These are phyloP conservation scores for Brassica carinata DNA, from an alignment of 345 rosid genomes.

Conservation along the genomic window DNA sequence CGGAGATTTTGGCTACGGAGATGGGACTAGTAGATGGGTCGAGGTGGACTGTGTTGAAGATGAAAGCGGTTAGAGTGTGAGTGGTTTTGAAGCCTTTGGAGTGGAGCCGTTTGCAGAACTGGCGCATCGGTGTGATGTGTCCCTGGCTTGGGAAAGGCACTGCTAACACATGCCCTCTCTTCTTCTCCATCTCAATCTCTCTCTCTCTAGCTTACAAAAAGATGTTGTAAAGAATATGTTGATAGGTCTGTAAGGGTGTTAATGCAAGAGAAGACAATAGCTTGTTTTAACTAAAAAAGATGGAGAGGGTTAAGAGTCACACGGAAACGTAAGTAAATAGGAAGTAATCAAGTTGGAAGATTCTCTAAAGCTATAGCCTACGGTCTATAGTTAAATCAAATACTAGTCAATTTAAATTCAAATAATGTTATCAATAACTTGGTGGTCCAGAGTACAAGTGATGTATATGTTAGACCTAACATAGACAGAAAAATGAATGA, in stretches of 20 bases:
- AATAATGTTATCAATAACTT: not conserved
- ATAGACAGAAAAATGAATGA: not conserved
- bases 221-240: not conserved
- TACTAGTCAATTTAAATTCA: not conserved
- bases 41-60: slow-evolving; percentile 38
- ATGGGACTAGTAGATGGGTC: slow-evolving; percentile 11
- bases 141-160: slow-evolving; percentile 50
- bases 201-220: not conserved
- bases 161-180: slow-evolving; percentile 40
- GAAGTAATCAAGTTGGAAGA: not conserved
- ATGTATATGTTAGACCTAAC: slow-evolving; percentile 21
- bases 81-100: slow-evolving; percentile 54
- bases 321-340: not conserved
- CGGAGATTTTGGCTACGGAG: slow-evolving; percentile 25
- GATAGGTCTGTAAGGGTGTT: not conserved
- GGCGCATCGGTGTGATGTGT: slow-evolving; percentile 58
- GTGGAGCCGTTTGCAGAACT: slow-evolving; percentile 56
- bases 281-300: not conserved
- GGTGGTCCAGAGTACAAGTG: slow-evolving; percentile 16
- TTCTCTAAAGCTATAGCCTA: not conserved
- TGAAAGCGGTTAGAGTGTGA: slow-evolving; percentile 40
- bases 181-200: slow-evolving; percentile 28
- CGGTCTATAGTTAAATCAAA: not conserved
- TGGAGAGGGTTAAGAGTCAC: not conserved
- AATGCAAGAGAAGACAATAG: slow-evolving; percentile 12